Percentiles rank a stretch among this genome's conserved stretches.
phyloP scores from a whole-genome alignment of 192 early-diverging fungal species.

The Diversispora epigaea region DNA sequence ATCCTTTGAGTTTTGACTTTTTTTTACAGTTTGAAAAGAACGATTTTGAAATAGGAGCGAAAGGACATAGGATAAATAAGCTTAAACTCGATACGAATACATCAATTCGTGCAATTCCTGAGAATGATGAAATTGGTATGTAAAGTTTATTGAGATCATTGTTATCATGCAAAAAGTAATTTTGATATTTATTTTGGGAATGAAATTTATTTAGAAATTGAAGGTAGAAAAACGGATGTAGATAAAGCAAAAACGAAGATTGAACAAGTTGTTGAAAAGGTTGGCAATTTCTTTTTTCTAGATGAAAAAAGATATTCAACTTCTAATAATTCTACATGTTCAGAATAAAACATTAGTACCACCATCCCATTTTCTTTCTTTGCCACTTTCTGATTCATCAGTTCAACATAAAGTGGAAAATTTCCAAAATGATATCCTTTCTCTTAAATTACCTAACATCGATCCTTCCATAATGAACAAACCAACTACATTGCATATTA shows the following conservation, averaged over 20 bases:
- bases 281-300: neutral
- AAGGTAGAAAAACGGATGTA: neutral
- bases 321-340: neutral
- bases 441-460: neutral
- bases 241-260: neutral
- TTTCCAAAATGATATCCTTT: neutral
- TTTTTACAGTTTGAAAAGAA: neutral
- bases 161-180: neutral
- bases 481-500: neutral
- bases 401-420: neutral
- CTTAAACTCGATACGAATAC: neutral
- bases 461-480: neutral
- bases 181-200: neutral
- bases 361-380: constrained; percentile 24
- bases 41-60: neutral
- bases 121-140: neutral
- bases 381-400: neutral
- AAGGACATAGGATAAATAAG: neutral
- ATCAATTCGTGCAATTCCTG: neutral
- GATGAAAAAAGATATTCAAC: neutral
- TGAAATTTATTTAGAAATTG: neutral
- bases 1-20: no score
- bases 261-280: neutral
- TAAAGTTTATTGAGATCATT: neutral
- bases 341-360: neutral